A percentile compares a stretch with the other conserved stretches of the same genome.
Conservation (phyloP, 1,284 basidiomycete genomes). For the Marasmius oreades region DNA sequence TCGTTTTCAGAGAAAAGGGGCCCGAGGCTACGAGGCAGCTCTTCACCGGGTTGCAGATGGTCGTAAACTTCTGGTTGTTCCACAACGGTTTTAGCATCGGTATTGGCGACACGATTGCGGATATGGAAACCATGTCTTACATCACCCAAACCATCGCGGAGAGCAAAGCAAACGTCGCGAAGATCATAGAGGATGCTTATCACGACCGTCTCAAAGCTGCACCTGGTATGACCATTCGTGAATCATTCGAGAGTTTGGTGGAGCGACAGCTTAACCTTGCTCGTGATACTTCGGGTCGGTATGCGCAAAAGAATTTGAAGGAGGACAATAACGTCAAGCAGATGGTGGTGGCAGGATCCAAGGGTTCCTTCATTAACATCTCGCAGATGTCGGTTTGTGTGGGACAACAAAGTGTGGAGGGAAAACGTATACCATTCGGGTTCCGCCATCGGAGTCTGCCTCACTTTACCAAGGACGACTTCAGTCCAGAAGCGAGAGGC, state of each 20-base stretch:
- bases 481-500: constrained; percentile 96
- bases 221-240: constrained; percentile 99
- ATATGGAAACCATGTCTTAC: constrained; percentile 80
- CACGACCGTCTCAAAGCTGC: constrained; percentile 82
- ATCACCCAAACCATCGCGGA: constrained; percentile 85
- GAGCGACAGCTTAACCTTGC: constrained; percentile 93
- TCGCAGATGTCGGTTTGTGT: constrained; percentile 99
- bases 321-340: constrained; percentile 99
- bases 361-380: constrained; percentile 99
- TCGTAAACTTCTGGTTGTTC: constrained; percentile 98
- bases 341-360: constrained; percentile 99
- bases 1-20: constrained; percentile 97
- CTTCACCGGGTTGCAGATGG: constrained; percentile 91
- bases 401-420: constrained; percentile 97
- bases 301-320: constrained; percentile 94
- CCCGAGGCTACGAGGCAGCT: constrained; percentile 90
- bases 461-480: constrained; percentile 99
- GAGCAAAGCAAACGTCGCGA: constrained; percentile 75
- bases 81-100: constrained; percentile 99
- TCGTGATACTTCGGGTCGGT: constrained; percentile 93
- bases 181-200: constrained; percentile 75
- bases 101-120: constrained; percentile 98
- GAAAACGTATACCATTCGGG: constrained; percentile 96
- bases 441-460: constrained; percentile 96
- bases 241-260: constrained; percentile 92